Base-by-base conservation (phyloP, 345 rosid species). In the Populus simonii region DNA sequence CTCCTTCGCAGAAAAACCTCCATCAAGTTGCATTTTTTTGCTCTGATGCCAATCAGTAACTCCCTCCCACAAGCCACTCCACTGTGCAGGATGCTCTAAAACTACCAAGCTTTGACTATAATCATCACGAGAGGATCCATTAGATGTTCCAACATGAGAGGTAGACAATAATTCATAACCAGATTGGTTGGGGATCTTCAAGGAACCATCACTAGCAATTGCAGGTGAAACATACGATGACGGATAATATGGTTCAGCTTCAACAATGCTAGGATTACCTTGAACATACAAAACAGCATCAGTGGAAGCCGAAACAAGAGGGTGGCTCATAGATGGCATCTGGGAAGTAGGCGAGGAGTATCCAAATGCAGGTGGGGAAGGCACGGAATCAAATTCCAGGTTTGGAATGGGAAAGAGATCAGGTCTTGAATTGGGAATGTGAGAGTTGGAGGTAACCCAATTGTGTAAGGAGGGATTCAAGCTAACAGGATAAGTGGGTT, bases 61-160 rank as follows among this genome's bases (percentile, higher is more conserved):
- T 35, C 75, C 80, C 33, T 82, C 83, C 89, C 89, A 87, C 78
- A 67, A 68, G 23, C 82, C 80, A 70, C 81, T 74, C 87, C 85
- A 85, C 16, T 66, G 68, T 22, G 71, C 10, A 10, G 71, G 17
- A 55, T 71, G 75, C 38, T 80, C 79, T 77, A 66, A 22, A 43
- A 76, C 73, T 2, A 88, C 68, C 70, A 74, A 68, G 66, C 36
- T 74, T 53, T 83, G 89, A 67, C 76, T 25, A 57, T 76, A 80
- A 68, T 74, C 80, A 65, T 84, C 82, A 69, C 13, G 53, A 16
- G 77, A 35, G 41, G 82, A 79, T 74, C 80, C 72, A 49, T 22
- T 66, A 22, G 79, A 73, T 20, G 81, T 57, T 1, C 79, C 33
- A 65, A 62, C 84, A 73, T 73, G 73, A 55, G 87, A 35, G 49